Conservation (phyloP, 2,329 filamentous ascomycete genomes). For the Lachnellula subtilissima region DNA sequence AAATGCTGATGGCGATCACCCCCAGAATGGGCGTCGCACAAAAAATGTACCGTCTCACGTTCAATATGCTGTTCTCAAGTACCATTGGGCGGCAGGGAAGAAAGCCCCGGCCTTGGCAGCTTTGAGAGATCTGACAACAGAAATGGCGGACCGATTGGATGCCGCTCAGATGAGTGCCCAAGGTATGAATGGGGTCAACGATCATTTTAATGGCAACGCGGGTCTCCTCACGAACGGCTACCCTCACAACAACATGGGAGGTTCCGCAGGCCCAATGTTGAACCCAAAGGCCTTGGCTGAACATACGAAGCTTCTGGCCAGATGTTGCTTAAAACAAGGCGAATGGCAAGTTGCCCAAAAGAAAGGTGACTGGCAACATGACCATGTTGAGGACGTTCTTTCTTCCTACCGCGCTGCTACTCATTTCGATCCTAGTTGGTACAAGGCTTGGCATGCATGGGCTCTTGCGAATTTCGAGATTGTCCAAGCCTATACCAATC, state of each 20-base stretch:
- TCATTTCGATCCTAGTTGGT: constrained; percentile 89
- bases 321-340: constrained; percentile 93
- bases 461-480: constrained; percentile 98
- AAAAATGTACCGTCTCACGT: constrained; percentile 59
- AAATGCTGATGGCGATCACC: constrained; percentile 27
- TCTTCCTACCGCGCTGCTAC: constrained; percentile 90
- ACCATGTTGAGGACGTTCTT: constrained; percentile 81
- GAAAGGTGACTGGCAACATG: constrained; percentile 82
- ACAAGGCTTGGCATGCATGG: constrained; percentile 99
- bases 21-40: constrained; percentile 12
- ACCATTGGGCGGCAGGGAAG: constrained; percentile 85
- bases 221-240: constrained; percentile 8
- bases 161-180: constrained; percentile 26
- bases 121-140: constrained; percentile 56
- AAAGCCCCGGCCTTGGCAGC: constrained; percentile 54
- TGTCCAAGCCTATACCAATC: constrained; percentile 65
- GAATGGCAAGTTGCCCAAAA: constrained; percentile 90
- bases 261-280: constrained; percentile 33
- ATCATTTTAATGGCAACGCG: constrained; percentile 41
- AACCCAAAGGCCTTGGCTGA: constrained; percentile 47
- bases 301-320: constrained; percentile 72
- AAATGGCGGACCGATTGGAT: constrained; percentile 42
- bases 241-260: constrained; percentile 35
- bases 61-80: constrained; percentile 95
- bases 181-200: constrained; percentile 25